Conservation (phyloP, 345 rosid genomes). For the Erysimum cheiranthoides region DNA sequence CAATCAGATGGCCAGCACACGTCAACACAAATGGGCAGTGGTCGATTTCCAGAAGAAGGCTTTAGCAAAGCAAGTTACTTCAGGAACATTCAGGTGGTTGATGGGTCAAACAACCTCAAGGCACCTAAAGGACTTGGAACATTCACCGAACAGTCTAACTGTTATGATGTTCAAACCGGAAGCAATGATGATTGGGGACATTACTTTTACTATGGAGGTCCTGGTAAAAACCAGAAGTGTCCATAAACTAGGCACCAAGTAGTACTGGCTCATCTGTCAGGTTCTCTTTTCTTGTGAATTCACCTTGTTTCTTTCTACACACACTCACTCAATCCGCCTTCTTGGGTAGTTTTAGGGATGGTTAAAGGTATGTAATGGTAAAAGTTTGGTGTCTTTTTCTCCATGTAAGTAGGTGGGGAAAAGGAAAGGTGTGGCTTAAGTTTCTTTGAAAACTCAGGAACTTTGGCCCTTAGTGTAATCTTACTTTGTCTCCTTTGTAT, state of each 20-base stretch:
- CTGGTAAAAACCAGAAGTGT: conserved; percentile 85
- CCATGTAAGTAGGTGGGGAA: conserved; percentile 45
- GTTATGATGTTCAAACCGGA: conserved; percentile 92
- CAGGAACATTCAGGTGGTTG: conserved; percentile 90
- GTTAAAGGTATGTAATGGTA: conserved; percentile 34
- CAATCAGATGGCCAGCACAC: conserved; percentile 86
- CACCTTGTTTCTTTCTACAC: conserved; percentile 35
- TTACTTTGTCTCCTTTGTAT: conserved; percentile 32
- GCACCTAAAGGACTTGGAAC: conserved; percentile 89
- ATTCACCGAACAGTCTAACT: conserved; percentile 90
- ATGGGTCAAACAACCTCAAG: conserved; percentile 87
- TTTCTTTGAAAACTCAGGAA: conserved; percentile 40
- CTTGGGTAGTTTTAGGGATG: conserved; percentile 40
- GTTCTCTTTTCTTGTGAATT: conserved; percentile 43
- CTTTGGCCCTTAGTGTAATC: conserved; percentile 37
- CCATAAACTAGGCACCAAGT: conserved; percentile 45
- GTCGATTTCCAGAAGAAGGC: conserved; percentile 91
- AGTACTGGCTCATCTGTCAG: conserved; percentile 18
- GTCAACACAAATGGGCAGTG: conserved; percentile 97
- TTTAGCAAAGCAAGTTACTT: conserved; percentile 92
- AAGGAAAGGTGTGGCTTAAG: conserved; percentile 40
- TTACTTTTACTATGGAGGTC: conserved; percentile 96
- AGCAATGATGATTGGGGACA: conserved; percentile 97
- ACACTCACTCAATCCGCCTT: conserved; percentile 34
- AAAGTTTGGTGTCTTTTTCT: conserved; percentile 34